Conservation (phyloP, 805 yeast genomes). For the Cephaloascus albidus region DNA sequence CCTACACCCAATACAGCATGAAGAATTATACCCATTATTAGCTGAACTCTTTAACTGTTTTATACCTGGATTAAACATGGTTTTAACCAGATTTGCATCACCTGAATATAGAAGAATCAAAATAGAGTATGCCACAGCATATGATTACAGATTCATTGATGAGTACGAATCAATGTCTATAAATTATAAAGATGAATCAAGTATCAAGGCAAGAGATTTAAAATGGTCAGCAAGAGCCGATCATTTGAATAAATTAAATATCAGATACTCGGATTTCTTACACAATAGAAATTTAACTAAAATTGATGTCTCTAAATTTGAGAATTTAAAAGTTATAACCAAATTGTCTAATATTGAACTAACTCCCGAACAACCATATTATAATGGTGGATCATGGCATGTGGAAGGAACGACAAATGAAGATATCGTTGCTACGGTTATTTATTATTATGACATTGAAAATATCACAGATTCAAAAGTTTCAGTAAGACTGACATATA, state of each 20-base stretch:
- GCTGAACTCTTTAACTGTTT: constrained; percentile 17
- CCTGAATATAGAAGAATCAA: constrained; percentile 8
- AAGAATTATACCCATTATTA: constrained; percentile 18
- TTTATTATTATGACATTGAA: constrained; percentile 30
- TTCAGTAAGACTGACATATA: constrained; percentile 17
- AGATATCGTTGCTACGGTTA: constrained; percentile 28
- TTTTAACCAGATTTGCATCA: constrained; percentile 14
- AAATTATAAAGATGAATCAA: constrained; percentile 4
- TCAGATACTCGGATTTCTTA: background rate
- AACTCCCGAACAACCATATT: constrained; percentile 27
- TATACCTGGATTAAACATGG: constrained; percentile 21
- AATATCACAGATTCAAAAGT: constrained; percentile 24
- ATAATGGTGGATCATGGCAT: constrained; percentile 33
- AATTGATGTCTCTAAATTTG: constrained; percentile 4
- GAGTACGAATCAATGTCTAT: no score
- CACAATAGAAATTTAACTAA: background rate
- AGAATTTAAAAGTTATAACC: constrained; percentile 23
- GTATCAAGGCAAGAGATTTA: constrained; percentile 4
- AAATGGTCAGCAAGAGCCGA: background rate
- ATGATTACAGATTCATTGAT: constrained; percentile 7
- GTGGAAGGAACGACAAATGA: constrained; percentile 32
- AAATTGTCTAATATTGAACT: constrained; percentile 30
- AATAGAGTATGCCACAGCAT: constrained; percentile 6
- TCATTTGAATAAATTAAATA: constrained; percentile 3
- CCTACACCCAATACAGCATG: constrained; percentile 19